These are phyloP conservation scores for Esteya vermicola DNA, from an alignment of 2,329 filamentous ascomycete species.

Conservation along the genomic window DNA sequence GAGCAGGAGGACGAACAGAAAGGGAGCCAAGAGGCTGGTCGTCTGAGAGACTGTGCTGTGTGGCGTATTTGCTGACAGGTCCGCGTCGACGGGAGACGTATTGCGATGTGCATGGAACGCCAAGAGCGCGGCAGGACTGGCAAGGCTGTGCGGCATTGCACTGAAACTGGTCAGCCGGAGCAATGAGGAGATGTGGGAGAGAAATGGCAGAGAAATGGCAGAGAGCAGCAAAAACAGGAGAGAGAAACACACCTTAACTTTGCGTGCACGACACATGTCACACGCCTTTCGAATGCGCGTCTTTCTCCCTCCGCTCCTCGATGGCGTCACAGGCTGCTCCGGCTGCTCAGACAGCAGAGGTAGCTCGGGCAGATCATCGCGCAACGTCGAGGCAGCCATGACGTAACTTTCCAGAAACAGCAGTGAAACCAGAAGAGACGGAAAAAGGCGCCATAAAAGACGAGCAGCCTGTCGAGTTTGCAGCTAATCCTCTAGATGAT, in stretches of 20 bases:
- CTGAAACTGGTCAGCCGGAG: too few species aligned
- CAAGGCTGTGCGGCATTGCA: conserved; percentile 18
- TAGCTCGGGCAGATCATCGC: not conserved
- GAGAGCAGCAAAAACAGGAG: too few species aligned
- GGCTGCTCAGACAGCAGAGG: not conserved
- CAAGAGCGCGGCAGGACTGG: conserved; percentile 39
- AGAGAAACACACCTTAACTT: conserved; percentile 42
- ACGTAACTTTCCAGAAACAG: not conserved
- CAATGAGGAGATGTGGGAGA: conserved; percentile 1
- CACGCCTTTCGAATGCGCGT: conserved; percentile 44
- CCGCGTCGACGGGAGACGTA: conserved; percentile 44
- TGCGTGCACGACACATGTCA: conserved; percentile 47
- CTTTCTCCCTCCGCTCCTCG: not conserved
- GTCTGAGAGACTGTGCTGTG: conserved; percentile 15
- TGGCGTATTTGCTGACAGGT: conserved; percentile 42
- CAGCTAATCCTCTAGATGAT: too few species aligned
- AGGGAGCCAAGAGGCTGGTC: not conserved
- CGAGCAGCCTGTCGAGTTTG: too few species aligned
- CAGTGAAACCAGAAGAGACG: too few species aligned
- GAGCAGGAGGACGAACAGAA: too few species aligned
- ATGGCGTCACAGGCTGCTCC: too few species aligned
- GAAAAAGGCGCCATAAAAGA: too few species aligned
- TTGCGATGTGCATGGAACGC: conserved; percentile 43
- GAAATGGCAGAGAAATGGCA: not conserved
- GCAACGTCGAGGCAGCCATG: not conserved